A percentile compares a stretch with the other conserved stretches of the same genome.
Conservation (phyloP, 1,139 yeast genomes). For the Candida sojae region DNA sequence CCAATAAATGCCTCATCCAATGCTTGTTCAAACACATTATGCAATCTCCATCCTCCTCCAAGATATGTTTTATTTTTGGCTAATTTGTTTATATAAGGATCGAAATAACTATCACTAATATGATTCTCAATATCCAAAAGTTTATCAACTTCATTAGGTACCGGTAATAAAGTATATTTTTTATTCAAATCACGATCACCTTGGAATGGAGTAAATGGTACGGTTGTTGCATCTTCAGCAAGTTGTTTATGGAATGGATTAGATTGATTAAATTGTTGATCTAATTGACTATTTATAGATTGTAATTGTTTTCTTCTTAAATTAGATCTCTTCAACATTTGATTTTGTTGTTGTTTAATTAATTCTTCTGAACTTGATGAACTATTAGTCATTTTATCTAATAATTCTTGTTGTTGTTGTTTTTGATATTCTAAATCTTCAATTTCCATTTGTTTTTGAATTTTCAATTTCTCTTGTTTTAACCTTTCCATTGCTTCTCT, state of each 20-base stretch:
- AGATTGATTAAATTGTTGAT: slow-evolving; percentile 35
- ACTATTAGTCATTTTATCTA: slow-evolving; percentile 64
- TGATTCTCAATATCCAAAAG: slow-evolving; percentile 58
- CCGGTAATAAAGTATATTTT: slow-evolving; percentile 34
- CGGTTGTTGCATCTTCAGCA: slow-evolving; percentile 24
- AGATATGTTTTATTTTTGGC: slow-evolving; percentile 66
- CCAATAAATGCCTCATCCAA: slow-evolving; percentile 90
- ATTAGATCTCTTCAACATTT: slow-evolving; percentile 59
- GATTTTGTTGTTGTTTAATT: slow-evolving; percentile 40
- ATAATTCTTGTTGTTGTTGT: slow-evolving; percentile 65
- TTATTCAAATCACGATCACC: slow-evolving; percentile 73
- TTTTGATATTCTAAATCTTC: slow-evolving; percentile 63
- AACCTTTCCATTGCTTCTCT: slow-evolving; percentile 58
- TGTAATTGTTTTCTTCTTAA: slow-evolving; percentile 69
- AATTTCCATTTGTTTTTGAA: slow-evolving; percentile 69
- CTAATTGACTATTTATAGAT: slow-evolving; percentile 55
- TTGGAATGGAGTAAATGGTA: slow-evolving; percentile 91
- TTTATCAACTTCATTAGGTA: slow-evolving; percentile 28
- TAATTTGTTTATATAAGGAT: slow-evolving; percentile 53
- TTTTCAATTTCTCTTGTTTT: slow-evolving; percentile 58
- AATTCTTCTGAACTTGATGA: slow-evolving; percentile 55
- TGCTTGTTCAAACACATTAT: slow-evolving; percentile 71
- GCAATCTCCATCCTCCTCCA: slow-evolving; percentile 85
- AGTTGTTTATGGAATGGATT: slow-evolving; percentile 26
- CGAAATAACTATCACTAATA: slow-evolving; percentile 42